Conservation (phyloP, 306 rosid genomes). For the Lathyrus oleraceus region DNA sequence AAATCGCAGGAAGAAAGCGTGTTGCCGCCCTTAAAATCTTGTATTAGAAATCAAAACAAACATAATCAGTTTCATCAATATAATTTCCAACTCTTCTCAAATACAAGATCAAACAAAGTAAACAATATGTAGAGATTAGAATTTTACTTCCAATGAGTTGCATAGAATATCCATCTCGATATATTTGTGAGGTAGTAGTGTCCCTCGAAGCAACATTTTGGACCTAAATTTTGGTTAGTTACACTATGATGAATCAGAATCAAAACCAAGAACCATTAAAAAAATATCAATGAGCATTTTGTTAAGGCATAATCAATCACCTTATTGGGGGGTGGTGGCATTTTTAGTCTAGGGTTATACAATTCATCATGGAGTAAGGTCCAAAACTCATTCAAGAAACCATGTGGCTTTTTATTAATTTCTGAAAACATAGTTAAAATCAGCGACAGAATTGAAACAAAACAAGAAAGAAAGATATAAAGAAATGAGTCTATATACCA, state of each 20-base stretch:
- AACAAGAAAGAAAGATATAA: not conserved
- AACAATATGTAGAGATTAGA: not conserved
- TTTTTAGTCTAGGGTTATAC: not conserved
- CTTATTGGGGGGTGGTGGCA: not conserved
- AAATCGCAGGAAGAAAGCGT: not conserved
- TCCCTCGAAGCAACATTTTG: not conserved
- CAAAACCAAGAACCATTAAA: not conserved
- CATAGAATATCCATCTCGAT: not conserved
- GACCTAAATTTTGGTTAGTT: not conserved
- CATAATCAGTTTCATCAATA: not conserved
- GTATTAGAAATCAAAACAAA: not conserved
- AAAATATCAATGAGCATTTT: not conserved
- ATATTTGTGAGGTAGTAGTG: not conserved
- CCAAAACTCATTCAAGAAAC: constrained; percentile 9
- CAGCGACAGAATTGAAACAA: not conserved
- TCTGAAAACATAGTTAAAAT: not conserved
- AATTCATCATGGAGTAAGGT: not conserved
- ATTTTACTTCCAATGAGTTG: not conserved
- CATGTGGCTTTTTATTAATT: not conserved
- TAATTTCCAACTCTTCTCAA: not conserved
- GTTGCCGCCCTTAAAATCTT: not conserved
- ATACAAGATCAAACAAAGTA: not conserved
- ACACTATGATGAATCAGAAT: not conserved
- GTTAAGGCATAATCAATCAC: not conserved
- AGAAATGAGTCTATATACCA: not conserved